These are phyloP conservation scores for Thoreauomyces humboldtii DNA, from an alignment of 192 early-diverging fungal genomes.

Conservation along the genomic window DNA sequence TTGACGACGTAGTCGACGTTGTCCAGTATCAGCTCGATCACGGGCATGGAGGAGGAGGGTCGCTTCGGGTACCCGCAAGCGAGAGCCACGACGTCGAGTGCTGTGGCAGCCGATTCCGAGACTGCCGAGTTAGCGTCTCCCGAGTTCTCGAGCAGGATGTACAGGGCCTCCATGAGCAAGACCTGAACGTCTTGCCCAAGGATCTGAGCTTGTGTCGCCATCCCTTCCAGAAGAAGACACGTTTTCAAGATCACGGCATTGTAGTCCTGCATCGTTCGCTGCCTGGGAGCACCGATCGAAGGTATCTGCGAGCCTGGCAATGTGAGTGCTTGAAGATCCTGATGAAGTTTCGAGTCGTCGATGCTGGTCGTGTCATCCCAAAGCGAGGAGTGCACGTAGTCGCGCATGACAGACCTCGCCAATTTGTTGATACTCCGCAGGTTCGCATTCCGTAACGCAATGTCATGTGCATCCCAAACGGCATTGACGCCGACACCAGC, in stretches of 20 bases:
- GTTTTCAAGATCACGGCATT: constrained; percentile 29
- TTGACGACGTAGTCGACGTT: constrained; percentile 48
- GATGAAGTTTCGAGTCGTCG: not conserved
- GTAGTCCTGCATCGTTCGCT: not conserved
- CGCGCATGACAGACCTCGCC: constrained; percentile 5
- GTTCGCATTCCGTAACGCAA: not conserved
- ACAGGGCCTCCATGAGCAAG: constrained; percentile 36
- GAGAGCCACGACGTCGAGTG: not conserved
- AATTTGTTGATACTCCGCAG: not conserved
- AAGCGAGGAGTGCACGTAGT: constrained; percentile 11
- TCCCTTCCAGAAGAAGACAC: constrained; percentile 29
- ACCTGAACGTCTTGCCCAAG: constrained; percentile 21
- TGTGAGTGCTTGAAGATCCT: not conserved
- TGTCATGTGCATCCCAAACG: not conserved
- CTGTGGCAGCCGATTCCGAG: constrained; percentile 14
- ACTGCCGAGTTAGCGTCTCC: constrained; percentile 34
- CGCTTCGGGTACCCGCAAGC: constrained; percentile 6
- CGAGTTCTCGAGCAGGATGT: constrained; percentile 34
- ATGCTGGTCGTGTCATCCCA: constrained; percentile 11
- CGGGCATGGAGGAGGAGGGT: not conserved
- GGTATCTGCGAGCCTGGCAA: not conserved
- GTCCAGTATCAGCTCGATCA: constrained; percentile 20
- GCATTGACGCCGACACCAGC: constrained; percentile 6
- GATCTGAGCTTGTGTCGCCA: constrained; percentile 7
- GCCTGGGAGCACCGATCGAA: not conserved